phyloP scores from a whole-genome alignment of 345 rosid species.

The Gossypium mustelinum region DNA sequence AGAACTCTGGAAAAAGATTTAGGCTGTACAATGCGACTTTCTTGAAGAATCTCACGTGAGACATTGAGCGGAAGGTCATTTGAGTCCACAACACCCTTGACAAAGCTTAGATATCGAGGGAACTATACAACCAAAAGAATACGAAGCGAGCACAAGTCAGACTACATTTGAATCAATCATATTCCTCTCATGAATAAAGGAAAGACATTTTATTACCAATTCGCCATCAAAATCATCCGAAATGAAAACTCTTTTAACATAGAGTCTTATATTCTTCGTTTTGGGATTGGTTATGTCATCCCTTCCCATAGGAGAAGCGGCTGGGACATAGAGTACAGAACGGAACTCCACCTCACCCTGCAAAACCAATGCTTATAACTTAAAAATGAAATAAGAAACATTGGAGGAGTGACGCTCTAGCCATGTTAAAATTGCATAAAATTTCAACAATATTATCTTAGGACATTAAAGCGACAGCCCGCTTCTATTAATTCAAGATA shows the following conservation, averaged over 20 bases:
- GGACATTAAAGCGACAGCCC: not conserved
- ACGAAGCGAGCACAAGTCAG: conserved; percentile 5
- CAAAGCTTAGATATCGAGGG: conserved; percentile 88
- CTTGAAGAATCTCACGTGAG: conserved; percentile 97
- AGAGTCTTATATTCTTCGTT: conserved; percentile 93
- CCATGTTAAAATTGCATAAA: not conserved
- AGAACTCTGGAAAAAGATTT: not conserved
- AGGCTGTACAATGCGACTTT: conserved; percentile 79
- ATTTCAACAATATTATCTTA: not conserved
- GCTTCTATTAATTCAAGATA: not conserved
- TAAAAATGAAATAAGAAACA: not conserved
- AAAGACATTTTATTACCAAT: conserved; percentile 52
- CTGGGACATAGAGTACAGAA: conserved; percentile 88
- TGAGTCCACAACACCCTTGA: conserved; percentile 98
- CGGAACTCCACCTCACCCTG: conserved; percentile 99
- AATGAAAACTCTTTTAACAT: conserved; percentile 91
- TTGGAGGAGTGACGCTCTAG: not conserved
- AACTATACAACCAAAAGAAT: conserved; percentile 43
- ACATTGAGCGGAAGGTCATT: conserved; percentile 96
- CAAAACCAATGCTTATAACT: conserved; percentile 18
- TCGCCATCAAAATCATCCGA: conserved; percentile 99
- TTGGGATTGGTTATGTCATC: conserved; percentile 86
- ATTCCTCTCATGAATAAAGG: conserved; percentile 2
- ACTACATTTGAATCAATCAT: not conserved
- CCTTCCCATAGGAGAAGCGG: conserved; percentile 65